Percentiles rank a stretch among this genome's conserved stretches.
phyloP scores from a whole-genome alignment of 257 asterid species.

The Mentha longifolia region DNA sequence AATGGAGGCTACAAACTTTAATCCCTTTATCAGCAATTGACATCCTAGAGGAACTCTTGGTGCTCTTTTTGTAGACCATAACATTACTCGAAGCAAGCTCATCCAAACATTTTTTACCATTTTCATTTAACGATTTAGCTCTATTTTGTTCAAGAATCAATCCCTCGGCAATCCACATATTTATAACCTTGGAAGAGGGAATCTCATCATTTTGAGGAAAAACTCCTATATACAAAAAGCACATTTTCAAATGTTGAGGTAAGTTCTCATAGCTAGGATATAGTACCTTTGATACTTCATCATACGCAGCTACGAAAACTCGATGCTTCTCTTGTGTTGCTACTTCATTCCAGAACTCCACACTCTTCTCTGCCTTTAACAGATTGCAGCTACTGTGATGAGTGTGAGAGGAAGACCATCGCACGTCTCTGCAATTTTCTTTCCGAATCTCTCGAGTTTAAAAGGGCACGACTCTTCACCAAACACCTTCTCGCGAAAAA shows the following conservation, averaged over 20 bases:
- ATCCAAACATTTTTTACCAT: constrained; percentile 8
- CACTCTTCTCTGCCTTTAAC: not conserved
- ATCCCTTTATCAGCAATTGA: constrained; percentile 4
- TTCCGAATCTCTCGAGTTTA: constrained; percentile 21
- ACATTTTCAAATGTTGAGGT: not conserved
- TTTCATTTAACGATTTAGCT: not conserved
- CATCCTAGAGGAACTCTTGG: constrained; percentile 9
- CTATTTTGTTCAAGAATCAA: not conserved
- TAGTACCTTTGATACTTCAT: constrained; percentile 21
- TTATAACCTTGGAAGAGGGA: not conserved
- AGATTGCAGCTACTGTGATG: constrained; percentile 6
- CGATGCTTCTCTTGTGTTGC: constrained; percentile 11
- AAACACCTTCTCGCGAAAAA: constrained; percentile 25
- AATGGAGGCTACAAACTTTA: constrained; percentile 13
- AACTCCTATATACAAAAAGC: constrained; percentile 25
- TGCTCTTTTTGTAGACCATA: constrained; percentile 1
- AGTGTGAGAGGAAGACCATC: constrained; percentile 34
- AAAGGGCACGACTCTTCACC: constrained; percentile 1
- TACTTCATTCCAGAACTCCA: constrained; percentile 11
- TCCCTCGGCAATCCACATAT: constrained; percentile 29
- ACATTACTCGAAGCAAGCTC: constrained; percentile 20
- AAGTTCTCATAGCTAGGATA: constrained; percentile 30
- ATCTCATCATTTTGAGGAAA: constrained; percentile 23
- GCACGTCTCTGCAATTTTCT: constrained; percentile 21
- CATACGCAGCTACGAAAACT: constrained; percentile 10